Percentiles rank a stretch among this genome's conserved stretches.
phyloP scores from a whole-genome alignment of 768 basidiomycete genomes.

The Steccherinum ochraceum region DNA sequence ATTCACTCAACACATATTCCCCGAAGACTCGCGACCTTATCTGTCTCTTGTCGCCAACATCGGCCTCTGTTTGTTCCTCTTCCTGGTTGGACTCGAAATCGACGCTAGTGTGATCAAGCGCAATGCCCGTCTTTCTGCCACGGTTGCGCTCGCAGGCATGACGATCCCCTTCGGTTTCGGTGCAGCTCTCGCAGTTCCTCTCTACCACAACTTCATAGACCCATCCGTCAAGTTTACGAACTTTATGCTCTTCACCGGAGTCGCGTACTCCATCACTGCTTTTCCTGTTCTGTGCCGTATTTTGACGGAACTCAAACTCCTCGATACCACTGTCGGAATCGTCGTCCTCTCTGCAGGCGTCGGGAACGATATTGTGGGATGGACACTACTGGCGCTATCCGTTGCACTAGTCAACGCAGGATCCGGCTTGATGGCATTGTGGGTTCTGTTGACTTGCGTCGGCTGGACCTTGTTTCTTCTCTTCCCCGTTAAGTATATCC shows the following conservation, averaged over 20 bases:
- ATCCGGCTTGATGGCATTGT: slow-evolving; percentile 77
- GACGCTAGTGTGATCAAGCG: slow-evolving; percentile 74
- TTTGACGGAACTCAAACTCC: slow-evolving; percentile 83
- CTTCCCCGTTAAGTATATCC: slow-evolving; percentile 51
- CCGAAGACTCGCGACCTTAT: slow-evolving; percentile 60
- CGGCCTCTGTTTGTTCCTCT: slow-evolving; percentile 83
- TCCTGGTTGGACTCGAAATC: slow-evolving; percentile 91
- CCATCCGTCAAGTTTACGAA: slow-evolving; percentile 66
- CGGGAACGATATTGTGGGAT: slow-evolving; percentile 70
- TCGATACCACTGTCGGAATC: slow-evolving; percentile 89
- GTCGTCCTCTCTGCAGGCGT: slow-evolving; percentile 92
- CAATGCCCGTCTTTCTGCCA: slow-evolving; percentile 59
- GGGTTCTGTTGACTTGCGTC: slow-evolving; percentile 72
- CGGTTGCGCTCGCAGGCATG: slow-evolving; percentile 81
- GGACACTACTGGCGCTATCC: slow-evolving; percentile 84
- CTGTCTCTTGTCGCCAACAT: slow-evolving; percentile 86
- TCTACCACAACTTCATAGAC: slow-evolving; percentile 75
- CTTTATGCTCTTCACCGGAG: slow-evolving; percentile 93
- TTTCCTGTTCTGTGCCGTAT: slow-evolving; percentile 86
- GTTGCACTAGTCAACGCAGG: slow-evolving; percentile 90
- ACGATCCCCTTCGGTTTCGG: slow-evolving; percentile 85
- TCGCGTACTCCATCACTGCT: slow-evolving; percentile 85
- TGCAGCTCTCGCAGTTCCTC: slow-evolving; percentile 54
- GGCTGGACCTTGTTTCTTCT: slow-evolving; percentile 78
- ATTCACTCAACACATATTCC: slow-evolving; percentile 85